Evolutionary conservation across 306 rosid genomes (phyloP).

Genomic region (Cyclanthera cordifolia): DNA sequence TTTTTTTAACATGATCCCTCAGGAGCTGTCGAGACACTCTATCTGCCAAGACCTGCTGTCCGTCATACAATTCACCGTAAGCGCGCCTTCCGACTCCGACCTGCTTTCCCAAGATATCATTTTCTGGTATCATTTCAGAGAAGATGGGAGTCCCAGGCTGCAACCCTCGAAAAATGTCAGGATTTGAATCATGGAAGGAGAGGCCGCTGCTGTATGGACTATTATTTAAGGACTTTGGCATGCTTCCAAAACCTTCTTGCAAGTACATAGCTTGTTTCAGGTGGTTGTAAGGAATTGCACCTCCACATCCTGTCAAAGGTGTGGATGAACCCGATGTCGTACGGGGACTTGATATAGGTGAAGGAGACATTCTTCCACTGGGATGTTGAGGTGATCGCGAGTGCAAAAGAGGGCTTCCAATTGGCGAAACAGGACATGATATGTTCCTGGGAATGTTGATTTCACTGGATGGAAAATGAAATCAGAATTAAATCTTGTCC

Average conservation of each 20-base stretch:
- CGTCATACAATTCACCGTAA: conserved; percentile 45
- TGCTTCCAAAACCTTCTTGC: conserved; percentile 67
- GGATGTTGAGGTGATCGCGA: conserved; percentile 85
- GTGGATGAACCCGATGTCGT: conserved; percentile 91
- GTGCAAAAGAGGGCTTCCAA: conserved; percentile 92
- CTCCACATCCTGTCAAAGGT: conserved; percentile 68
- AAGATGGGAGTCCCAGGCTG: conserved; percentile 61
- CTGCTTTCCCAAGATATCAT: conserved; percentile 48
- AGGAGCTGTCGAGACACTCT: conserved; percentile 75
- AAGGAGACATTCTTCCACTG: conserved; percentile 84
- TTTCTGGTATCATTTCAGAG: conserved; percentile 56
- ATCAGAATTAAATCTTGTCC: conserved; percentile 21
- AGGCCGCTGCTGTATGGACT: conserved; percentile 37
- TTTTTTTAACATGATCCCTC: conserved; percentile 49
- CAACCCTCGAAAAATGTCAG: conserved; percentile 63
- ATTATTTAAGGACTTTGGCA: conserved; percentile 47
- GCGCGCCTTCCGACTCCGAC: conserved; percentile 31
- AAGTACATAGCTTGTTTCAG: conserved; percentile 44
- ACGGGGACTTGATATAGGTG: conserved; percentile 94
- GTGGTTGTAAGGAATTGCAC: conserved; percentile 66
- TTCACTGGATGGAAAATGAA: conserved; percentile 51
- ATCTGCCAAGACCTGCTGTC: conserved; percentile 82
- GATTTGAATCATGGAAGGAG: conserved; percentile 49
- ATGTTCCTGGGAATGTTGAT: conserved; percentile 64
- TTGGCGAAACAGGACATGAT: conserved; percentile 96